phyloP scores from a whole-genome alignment of 306 rosid species.

The Carpinus viminea region DNA sequence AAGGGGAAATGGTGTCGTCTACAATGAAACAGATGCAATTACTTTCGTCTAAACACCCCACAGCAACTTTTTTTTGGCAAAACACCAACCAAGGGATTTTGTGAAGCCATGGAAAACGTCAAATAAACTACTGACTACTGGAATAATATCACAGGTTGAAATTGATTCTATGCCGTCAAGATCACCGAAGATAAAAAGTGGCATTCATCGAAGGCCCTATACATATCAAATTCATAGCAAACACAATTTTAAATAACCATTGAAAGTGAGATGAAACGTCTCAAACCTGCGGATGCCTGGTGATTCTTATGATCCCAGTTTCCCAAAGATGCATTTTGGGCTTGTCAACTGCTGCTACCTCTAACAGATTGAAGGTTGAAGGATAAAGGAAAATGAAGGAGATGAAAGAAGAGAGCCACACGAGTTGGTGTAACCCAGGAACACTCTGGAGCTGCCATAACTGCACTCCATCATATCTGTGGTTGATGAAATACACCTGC shows the following conservation, averaged over 20 bases:
- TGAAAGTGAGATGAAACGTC: neutral
- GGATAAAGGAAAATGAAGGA: slow-evolving; percentile 92
- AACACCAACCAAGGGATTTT: neutral
- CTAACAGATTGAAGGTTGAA: slow-evolving; percentile 89
- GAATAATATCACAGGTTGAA: neutral
- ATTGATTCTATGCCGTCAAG: neutral
- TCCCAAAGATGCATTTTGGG: slow-evolving; percentile 98
- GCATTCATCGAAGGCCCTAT: slow-evolving; percentile 22
- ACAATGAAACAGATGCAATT: neutral
- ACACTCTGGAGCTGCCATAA: slow-evolving; percentile 80
- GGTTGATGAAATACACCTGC: slow-evolving; percentile 95
- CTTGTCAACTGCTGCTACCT: slow-evolving; percentile 98
- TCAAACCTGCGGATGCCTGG: slow-evolving; percentile 94
- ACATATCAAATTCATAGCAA: neutral
- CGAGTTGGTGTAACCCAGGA: slow-evolving; percentile 68
- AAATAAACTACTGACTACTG: neutral
- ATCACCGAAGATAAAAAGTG: neutral
- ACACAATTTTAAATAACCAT: slow-evolving; percentile 1
- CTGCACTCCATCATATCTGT: slow-evolving; percentile 89
- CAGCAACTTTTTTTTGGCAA: neutral
- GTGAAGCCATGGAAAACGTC: neutral
- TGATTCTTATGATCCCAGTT: slow-evolving; percentile 93
- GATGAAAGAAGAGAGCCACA: slow-evolving; percentile 82
- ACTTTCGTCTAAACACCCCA: neutral
- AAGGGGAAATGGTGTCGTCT: neutral